Conservation (phyloP, 2,329 filamentous ascomycete species). For the Remersonia thermophila region DNA sequence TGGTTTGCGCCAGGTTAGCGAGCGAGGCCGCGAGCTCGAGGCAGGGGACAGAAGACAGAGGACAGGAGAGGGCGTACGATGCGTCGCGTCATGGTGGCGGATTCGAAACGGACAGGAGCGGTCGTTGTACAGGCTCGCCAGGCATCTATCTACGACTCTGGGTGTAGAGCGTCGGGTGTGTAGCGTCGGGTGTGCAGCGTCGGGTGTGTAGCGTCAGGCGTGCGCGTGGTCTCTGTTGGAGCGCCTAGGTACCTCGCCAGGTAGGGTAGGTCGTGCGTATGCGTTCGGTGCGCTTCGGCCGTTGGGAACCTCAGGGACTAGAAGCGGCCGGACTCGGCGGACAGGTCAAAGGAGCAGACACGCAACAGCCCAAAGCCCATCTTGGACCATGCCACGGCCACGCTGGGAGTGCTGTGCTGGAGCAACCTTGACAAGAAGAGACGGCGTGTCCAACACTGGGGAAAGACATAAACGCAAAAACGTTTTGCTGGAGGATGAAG, state of each 20-base stretch:
- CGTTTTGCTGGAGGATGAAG: too few relatives aligned
- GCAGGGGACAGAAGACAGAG: neutral
- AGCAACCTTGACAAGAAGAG: constrained; percentile 1
- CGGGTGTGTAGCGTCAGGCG: too few relatives aligned
- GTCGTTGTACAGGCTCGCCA: constrained; percentile 2
- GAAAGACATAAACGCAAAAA: too few relatives aligned
- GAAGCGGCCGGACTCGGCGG: neutral
- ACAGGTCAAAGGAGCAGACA: too few relatives aligned
- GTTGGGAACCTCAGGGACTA: neutral
- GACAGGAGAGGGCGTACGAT: constrained; percentile 17
- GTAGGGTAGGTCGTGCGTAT: too few relatives aligned
- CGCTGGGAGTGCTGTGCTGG: too few relatives aligned
- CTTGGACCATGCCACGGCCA: constrained; percentile 13
- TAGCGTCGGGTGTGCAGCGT: neutral
- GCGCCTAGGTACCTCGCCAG: too few relatives aligned
- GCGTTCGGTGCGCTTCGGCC: too few relatives aligned
- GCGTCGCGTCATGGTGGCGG: constrained; percentile 19
- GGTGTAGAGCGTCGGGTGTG: neutral
- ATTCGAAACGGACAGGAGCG: constrained; percentile 3
- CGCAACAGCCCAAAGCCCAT: constrained; percentile 13
- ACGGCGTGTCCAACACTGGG: too few relatives aligned
- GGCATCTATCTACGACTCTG: constrained; percentile 4
- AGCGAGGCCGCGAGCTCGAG: neutral
- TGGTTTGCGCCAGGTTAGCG: constrained; percentile 18
- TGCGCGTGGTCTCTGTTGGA: too few relatives aligned